Percentiles rank a stretch among this genome's conserved stretches.
phyloP scores from a whole-genome alignment of 176 grass and related monocot species.

The Juncus inflexus region DNA sequence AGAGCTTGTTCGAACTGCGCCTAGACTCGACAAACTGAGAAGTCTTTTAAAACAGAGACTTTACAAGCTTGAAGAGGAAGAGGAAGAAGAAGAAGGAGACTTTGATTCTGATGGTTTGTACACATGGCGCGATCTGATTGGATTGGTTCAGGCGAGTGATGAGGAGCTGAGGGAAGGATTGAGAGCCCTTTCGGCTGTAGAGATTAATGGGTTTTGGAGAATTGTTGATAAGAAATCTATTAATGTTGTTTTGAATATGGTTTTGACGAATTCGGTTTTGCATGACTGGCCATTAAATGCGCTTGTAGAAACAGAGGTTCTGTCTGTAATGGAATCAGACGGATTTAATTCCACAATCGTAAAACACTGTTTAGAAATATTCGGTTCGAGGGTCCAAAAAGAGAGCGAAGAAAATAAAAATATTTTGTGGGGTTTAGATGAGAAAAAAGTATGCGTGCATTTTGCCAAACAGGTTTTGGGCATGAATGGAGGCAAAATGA shows the following conservation, averaged over 20 bases:
- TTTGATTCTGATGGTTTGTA: conserved; percentile 39
- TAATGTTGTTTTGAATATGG: conserved; percentile 67
- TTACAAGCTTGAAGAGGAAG: conserved; percentile 76
- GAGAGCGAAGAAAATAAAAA: conserved; percentile 24
- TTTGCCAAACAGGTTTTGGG: conserved; percentile 48
- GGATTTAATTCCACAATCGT: conserved; percentile 57
- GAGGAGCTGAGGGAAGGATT: conserved; percentile 61
- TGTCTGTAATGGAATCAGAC: conserved; percentile 64
- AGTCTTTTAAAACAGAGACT: conserved; percentile 51
- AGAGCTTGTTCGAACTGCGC: conserved; percentile 66
- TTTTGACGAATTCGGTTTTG: conserved; percentile 75
- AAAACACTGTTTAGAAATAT: conserved; percentile 54
- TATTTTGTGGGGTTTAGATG: conserved; percentile 52
- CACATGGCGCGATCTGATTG: conserved; percentile 60
- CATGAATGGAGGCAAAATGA: conserved; percentile 58
- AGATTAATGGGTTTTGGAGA: conserved; percentile 89
- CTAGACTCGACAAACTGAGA: conserved; percentile 67
- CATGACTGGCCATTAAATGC: conserved; percentile 74
- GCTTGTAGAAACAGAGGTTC: conserved; percentile 50
- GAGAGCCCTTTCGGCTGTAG: conserved; percentile 50
- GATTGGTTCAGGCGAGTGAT: conserved; percentile 81
- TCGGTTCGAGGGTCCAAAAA: conserved; percentile 38
- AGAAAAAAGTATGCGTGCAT: conserved; percentile 56
- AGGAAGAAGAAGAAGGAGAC: conserved; percentile 45
- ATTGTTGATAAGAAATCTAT: conserved; percentile 43